phyloP scores from a whole-genome alignment of 2,329 filamentous ascomycete species.

The Ceratocystis alfenasii region DNA sequence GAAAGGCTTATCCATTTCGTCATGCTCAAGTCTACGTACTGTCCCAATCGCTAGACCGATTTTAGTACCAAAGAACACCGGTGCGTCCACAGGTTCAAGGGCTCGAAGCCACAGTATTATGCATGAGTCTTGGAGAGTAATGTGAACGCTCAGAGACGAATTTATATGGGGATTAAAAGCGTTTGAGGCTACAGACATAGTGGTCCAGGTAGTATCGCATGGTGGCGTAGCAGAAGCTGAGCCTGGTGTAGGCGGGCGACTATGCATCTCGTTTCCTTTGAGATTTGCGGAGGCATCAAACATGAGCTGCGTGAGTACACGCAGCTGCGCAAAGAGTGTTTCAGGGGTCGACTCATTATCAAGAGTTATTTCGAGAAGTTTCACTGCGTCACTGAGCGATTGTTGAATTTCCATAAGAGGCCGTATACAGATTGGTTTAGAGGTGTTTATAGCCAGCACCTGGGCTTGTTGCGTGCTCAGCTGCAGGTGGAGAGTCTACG shows the following conservation, averaged over 20 bases:
- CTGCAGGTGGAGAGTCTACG: slow-evolving; percentile 62
- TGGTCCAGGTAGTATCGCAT: slow-evolving; percentile 35
- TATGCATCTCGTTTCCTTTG: slow-evolving; percentile 36
- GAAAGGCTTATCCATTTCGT: slow-evolving; percentile 71
- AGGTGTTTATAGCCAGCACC: slow-evolving; percentile 38
- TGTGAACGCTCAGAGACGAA: slow-evolving; percentile 59
- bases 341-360: slow-evolving; percentile 45
- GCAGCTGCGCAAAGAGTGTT: slow-evolving; percentile 45
- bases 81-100: slow-evolving; percentile 54
- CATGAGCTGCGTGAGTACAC: slow-evolving; percentile 44
- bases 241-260: slow-evolving; percentile 28
- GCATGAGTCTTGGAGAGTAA: slow-evolving; percentile 56
- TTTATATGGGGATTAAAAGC: slow-evolving; percentile 39
- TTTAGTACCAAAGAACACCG: slow-evolving; percentile 50
- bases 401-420: slow-evolving; percentile 61
- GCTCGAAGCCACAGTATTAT: slow-evolving; percentile 59
- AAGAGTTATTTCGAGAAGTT: slow-evolving; percentile 66
- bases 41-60: slow-evolving; percentile 59
- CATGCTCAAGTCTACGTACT: slow-evolving; percentile 53
- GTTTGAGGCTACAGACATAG: slow-evolving; percentile 33
- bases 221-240: slow-evolving; percentile 25
- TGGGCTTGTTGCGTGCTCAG: slow-evolving; percentile 53
- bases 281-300: slow-evolving; percentile 41
- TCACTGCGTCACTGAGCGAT: slow-evolving; percentile 71
- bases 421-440: slow-evolving; percentile 46